Base-by-base conservation (phyloP, 129 eudicot species). In the Escallonia herrerae region DNA sequence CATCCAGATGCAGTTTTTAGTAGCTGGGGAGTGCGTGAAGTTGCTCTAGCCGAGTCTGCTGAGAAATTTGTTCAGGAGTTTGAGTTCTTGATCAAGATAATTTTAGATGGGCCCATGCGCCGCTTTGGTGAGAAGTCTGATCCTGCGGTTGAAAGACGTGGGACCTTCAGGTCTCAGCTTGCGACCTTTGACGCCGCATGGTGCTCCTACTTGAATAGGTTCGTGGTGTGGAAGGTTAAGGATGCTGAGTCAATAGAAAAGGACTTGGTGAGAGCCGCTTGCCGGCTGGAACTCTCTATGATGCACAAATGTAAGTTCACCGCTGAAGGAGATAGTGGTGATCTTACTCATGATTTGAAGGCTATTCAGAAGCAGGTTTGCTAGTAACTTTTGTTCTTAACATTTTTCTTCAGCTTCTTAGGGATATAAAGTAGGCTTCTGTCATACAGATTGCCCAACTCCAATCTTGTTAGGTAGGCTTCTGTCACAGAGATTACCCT, bases 221-320 rank as follows among this genome's bases (percentile, higher is more conserved):
- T 94, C 80, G 97, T 84, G 70, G 88, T 89, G 53, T 94, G 99
- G 99, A 89, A 94, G 75, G 93, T 80, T n/a, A 94, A 94, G 72
- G 97, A 94, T 80, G 99, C 95, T 2, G 87, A 76, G 72, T 75
- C 95, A 7, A 76, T 94, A 45, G 97, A 82, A 81, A 83, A 84
- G 77, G 99, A 94, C 84, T 81, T 94, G 83, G 94, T 94, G 65
- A 82, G 86, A 72, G 99, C 97, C 61, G 95, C 99, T 33, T 89
- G 97, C 78, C 90, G 81, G 49, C 81, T 94, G 73, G 99, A 94
- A 79, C 81, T 86, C 45, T 89, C 97, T 39, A 94, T 94, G 95
- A 86, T 94, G 68, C 93, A 73, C 53, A 94, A 84, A 15, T 86
- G 90, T 82, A 89, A 86, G 74, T 56, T 82, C 64, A 80, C 86